These are phyloP conservation scores for Xylona heveae DNA, from an alignment of 495 filamentous ascomycete genomes.

Conservation along the genomic window DNA sequence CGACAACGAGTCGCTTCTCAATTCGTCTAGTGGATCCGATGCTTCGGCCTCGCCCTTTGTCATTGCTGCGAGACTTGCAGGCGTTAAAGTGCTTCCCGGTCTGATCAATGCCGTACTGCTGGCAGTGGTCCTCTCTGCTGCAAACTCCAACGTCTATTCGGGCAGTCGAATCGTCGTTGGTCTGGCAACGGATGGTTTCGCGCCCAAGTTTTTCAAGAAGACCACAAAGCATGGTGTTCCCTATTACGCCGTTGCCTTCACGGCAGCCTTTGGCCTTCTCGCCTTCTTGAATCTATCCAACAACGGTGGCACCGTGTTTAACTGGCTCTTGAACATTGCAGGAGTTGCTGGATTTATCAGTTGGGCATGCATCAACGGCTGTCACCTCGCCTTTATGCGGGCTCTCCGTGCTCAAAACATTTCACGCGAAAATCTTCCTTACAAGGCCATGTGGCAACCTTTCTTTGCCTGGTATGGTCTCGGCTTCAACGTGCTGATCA, in stretches of 20 bases:
- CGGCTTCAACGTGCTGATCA: slow-evolving; percentile 41
- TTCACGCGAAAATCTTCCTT: slow-evolving; percentile 32
- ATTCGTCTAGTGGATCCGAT: background rate
- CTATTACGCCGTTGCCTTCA: background rate
- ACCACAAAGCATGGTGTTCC: background rate
- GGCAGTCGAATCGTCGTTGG: background rate
- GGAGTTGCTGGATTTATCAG: slow-evolving; percentile 46
- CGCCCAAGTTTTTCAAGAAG: slow-evolving; percentile 1
- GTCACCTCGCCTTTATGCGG: slow-evolving; percentile 38
- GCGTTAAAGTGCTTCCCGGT: background rate
- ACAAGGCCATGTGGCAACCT: slow-evolving; percentile 34
- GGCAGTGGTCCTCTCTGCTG: background rate
- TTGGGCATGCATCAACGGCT: slow-evolving; percentile 36
- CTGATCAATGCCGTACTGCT: slow-evolving; percentile 1
- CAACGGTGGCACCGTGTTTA: slow-evolving; percentile 30
- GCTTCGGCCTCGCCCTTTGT: slow-evolving; percentile 3
- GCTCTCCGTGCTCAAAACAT: slow-evolving; percentile 35
- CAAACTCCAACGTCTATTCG: background rate
- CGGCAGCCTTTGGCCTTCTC: background rate
- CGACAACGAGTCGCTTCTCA: background rate
- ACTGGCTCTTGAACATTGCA: slow-evolving; percentile 37
- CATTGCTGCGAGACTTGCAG: background rate
- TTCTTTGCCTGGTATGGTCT: slow-evolving; percentile 38
- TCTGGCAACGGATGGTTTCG: background rate
- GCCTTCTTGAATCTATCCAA: slow-evolving; percentile 19